These are phyloP conservation scores for Aspergillus cristatus DNA, from an alignment of 495 filamentous ascomycete species.

Conservation along the genomic window DNA sequence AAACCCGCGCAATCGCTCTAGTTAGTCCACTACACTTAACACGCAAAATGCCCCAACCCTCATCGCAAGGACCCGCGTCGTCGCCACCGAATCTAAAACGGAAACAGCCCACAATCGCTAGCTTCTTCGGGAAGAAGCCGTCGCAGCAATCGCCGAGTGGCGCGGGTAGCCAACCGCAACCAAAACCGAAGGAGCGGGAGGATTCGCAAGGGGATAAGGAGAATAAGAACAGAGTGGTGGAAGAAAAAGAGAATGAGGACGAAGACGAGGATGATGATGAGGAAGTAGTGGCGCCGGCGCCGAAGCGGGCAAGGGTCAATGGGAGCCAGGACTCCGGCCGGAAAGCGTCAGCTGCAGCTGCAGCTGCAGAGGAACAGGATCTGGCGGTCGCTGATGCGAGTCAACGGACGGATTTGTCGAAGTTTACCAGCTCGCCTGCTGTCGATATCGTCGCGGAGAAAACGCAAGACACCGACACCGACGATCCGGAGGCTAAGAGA, in stretches of 20 bases:
- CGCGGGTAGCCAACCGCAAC: conserved; percentile 7
- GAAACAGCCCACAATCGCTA: conserved; percentile 79
- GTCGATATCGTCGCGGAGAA: conserved; percentile 1
- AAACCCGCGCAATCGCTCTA: too few species aligned
- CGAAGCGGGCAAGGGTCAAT: conserved; percentile 28
- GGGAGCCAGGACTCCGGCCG: conserved; percentile 9
- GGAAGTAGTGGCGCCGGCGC: conserved; percentile 30
- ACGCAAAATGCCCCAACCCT: conserved; percentile 24
- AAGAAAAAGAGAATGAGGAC: conserved; percentile 13
- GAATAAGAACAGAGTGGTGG: conserved; percentile 8
- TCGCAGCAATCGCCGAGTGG: conserved; percentile 13
- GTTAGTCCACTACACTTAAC: too few species aligned
- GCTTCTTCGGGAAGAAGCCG: conserved; percentile 70
- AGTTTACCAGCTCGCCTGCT: conserved; percentile 31
- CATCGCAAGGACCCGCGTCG: conserved; percentile 30
- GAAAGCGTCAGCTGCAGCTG: conserved; percentile 3
- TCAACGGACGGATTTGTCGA: conserved; percentile 31
- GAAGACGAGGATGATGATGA: conserved; percentile 28
- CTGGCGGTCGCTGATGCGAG: conserved; percentile 15
- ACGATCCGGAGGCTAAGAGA: conserved; percentile 40
- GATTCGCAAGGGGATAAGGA: conserved; percentile 13
- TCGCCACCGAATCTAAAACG: conserved; percentile 31
- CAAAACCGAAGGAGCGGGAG: conserved; percentile 5
- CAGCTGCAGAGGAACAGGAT: conserved; percentile 2
- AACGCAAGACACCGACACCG: conserved; percentile 10